A percentile compares a stretch with the other conserved stretches of the same genome.
Conservation (phyloP, 208 protist species). For the Tritrichomonas foetus region DNA sequence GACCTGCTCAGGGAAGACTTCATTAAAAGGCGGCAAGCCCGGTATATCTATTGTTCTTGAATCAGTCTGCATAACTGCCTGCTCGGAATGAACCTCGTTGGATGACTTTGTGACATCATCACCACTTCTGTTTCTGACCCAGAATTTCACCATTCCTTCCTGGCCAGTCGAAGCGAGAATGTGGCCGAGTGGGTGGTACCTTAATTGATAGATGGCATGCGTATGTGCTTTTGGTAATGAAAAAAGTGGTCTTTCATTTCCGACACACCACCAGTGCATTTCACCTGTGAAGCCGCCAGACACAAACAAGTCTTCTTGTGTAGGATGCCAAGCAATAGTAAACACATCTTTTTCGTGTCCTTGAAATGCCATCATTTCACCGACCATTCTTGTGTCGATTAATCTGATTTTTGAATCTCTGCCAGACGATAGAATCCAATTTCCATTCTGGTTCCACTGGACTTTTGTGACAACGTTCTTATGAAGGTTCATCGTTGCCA, state of each 20-base stretch:
- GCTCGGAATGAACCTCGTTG: neutral
- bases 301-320: neutral
- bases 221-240: neutral
- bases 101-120: neutral
- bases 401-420: neutral
- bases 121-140: neutral
- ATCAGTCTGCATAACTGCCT: too few relatives aligned
- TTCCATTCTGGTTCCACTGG: neutral
- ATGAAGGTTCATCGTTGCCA: neutral
- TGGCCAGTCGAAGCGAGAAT: neutral
- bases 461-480: neutral
- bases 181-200: neutral
- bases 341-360: constrained; percentile 26
- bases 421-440: neutral
- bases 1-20: too few relatives aligned
- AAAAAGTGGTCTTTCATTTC: neutral
- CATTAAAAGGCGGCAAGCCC: too few relatives aligned
- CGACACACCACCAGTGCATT: neutral
- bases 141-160: constrained; percentile 17
- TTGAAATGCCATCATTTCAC: neutral
- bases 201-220: neutral
- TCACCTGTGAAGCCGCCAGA: neutral
- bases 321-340: constrained; percentile 3
- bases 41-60: too few relatives aligned
- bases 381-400: neutral